Percentiles rank a stretch among this genome's conserved stretches.
These are phyloP conservation scores for Phalaenopsis aphrodite DNA, from an alignment of 106 monocot species.

Conservation along the genomic window DNA sequence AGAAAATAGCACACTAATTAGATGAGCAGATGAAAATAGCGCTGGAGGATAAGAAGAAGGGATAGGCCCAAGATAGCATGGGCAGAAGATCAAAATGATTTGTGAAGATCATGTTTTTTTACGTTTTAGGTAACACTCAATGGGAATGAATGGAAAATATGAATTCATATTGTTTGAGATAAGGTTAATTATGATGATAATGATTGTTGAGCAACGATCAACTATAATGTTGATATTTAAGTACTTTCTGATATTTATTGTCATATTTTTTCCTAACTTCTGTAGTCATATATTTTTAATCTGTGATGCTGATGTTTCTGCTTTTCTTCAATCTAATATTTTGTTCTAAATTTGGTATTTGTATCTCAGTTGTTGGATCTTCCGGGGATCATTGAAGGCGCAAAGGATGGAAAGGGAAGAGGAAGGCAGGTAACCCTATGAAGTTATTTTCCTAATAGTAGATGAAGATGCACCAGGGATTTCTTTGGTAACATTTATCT, in stretches of 20 bases:
- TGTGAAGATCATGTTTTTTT: no score
- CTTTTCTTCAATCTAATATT: not conserved
- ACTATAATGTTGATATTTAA: not conserved
- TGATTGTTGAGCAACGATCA: no score
- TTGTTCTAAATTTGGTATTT: constrained; percentile 8
- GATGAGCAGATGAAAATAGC: no score
- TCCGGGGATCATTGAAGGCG: constrained; percentile 98
- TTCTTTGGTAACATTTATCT: not conserved
- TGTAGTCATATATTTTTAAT: not conserved
- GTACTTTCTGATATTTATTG: not conserved
- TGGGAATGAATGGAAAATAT: no score
- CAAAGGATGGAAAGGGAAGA: constrained; percentile 99
- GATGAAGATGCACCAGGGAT: not conserved
- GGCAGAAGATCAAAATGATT: no score
- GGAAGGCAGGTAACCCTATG: constrained; percentile 76
- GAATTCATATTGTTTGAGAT: no score
- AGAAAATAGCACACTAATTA: not conserved
- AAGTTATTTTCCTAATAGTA: not conserved
- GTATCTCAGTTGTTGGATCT: constrained; percentile 79
- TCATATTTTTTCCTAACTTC: not conserved
- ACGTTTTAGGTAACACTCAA: no score
- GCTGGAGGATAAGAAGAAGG: no score
- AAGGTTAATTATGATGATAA: no score
- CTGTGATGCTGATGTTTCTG: not conserved
- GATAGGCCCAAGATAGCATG: no score